phyloP scores from a whole-genome alignment of 306 rosid genomes.

The Prunus mongolica region DNA sequence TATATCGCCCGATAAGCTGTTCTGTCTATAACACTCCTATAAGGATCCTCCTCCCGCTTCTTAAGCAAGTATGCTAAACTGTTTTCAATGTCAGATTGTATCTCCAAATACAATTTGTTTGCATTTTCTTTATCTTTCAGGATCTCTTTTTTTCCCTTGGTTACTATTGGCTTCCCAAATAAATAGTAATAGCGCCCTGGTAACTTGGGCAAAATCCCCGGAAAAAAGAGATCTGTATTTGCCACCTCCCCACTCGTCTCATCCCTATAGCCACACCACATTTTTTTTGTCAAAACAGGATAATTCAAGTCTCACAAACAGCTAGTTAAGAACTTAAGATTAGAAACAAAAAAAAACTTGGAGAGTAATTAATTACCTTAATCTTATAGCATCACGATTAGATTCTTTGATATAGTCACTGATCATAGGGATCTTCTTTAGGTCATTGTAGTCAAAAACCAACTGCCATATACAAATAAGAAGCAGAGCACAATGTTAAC shows the following conservation, averaged over 20 bases:
- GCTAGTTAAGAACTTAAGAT: not conserved
- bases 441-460: constrained; percentile 66
- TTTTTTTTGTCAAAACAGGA: not conserved
- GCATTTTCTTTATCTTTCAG: constrained; percentile 64
- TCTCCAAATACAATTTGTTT: constrained; percentile 60
- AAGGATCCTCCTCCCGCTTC: constrained; percentile 91
- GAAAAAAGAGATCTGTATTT: constrained; percentile 28
- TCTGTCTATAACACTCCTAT: constrained; percentile 64
- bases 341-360: not conserved
- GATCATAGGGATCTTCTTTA: constrained; percentile 54
- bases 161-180: constrained; percentile 79
- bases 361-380: constrained; percentile 47
- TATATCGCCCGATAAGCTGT: constrained; percentile 40
- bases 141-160: constrained; percentile 62
- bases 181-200: constrained; percentile 84
- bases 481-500: constrained; percentile 22
- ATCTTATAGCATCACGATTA: constrained; percentile 22
- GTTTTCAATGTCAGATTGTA: constrained; percentile 69
- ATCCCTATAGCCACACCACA: constrained; percentile 31
- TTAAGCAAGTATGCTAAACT: constrained; percentile 60
- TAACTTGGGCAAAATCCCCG: constrained; percentile 55
- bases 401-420: constrained; percentile 29
- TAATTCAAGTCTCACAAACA: not conserved
- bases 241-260: constrained; percentile 57
- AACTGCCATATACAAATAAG: constrained; percentile 46